Percentiles rank a stretch among this genome's conserved stretches.
Evolutionary conservation across 768 basidiomycete genomes (phyloP).

Genomic region (Infundibulicybe gibba): DNA sequence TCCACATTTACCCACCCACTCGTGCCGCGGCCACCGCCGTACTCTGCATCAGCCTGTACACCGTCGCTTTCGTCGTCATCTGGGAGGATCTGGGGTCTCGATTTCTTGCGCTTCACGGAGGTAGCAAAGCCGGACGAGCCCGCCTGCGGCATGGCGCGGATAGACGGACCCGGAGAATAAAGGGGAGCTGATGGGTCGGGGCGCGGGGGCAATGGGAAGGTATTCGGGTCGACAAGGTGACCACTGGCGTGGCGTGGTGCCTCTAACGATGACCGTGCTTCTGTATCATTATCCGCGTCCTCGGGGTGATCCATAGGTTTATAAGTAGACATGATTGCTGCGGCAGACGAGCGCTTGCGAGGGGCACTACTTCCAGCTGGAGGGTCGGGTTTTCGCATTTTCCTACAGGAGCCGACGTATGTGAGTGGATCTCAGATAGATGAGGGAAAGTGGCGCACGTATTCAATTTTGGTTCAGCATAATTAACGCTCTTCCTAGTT

Average conservation of each 20-base stretch:
- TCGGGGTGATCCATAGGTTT: slow-evolving; percentile 22
- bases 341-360: slow-evolving; percentile 46
- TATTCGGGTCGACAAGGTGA: slow-evolving; percentile 24
- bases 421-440: slow-evolving; percentile 2
- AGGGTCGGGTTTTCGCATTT: slow-evolving; percentile 86
- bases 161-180: slow-evolving; percentile 27
- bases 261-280: slow-evolving; percentile 36
- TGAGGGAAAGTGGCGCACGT: slow-evolving; percentile 50
- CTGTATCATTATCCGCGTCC: slow-evolving; percentile 33
- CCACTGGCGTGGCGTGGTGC: slow-evolving; percentile 18
- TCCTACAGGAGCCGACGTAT: slow-evolving; percentile 37
- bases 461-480: slow-evolving; percentile 85
- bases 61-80: slow-evolving; percentile 65
- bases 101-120: slow-evolving; percentile 48
- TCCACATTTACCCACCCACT: slow-evolving; percentile 53
- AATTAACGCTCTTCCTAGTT: slow-evolving; percentile 77
- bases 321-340: slow-evolving; percentile 31
- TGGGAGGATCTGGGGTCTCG: slow-evolving; percentile 38
- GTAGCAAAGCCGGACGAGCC: slow-evolving; percentile 12
- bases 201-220: slow-evolving; percentile 30
- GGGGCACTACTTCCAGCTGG: slow-evolving; percentile 28
- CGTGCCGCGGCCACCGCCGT: slow-evolving; percentile 19
- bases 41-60: slow-evolving; percentile 71
- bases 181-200: slow-evolving; percentile 28
- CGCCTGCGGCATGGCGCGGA: slow-evolving; percentile 21